phyloP scores from a whole-genome alignment of 352 stramenopile genomes.

The Globisporangium viniferum region DNA sequence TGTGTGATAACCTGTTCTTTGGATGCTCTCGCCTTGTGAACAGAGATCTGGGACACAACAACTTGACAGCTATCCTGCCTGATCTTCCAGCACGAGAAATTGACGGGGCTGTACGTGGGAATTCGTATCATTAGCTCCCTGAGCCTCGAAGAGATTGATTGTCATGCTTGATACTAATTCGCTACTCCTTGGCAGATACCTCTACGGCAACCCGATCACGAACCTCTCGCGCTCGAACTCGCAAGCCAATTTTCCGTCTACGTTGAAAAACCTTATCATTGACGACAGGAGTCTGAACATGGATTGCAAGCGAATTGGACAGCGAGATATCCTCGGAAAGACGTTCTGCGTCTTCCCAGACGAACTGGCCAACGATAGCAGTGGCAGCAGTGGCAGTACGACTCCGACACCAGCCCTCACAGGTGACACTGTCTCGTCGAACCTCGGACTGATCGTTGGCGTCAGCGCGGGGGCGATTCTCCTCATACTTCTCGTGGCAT shows the following conservation, averaged over 20 bases:
- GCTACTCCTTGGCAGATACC: too few species aligned
- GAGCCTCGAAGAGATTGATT: too few species aligned
- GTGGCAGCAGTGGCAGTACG: slow-evolving; percentile 12
- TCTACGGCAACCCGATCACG: too few species aligned
- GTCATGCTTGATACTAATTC: too few species aligned
- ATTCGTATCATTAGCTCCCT: too few species aligned
- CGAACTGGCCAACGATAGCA: neutral
- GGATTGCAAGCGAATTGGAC: slow-evolving; percentile 12
- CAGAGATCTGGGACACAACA: neutral
- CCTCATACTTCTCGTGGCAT: neutral
- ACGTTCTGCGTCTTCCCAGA: slow-evolving; percentile 29
- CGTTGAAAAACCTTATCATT: neutral
- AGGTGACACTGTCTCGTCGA: neutral
- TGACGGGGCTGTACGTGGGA: neutral
- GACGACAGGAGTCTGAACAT: slow-evolving; percentile 35
- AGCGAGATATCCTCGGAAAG: slow-evolving; percentile 23
- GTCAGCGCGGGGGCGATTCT: slow-evolving; percentile 4
- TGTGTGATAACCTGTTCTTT: too few species aligned
- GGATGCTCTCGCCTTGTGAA: neutral
- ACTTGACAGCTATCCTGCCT: neutral
- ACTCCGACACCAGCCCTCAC: neutral
- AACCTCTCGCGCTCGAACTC: too few species aligned
- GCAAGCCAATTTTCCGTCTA: too few species aligned
- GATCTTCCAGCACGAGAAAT: neutral
- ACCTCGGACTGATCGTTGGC: slow-evolving; percentile 11